Conservation (phyloP, 805 yeast species). For the Saccharomyces kudriavzevii region DNA sequence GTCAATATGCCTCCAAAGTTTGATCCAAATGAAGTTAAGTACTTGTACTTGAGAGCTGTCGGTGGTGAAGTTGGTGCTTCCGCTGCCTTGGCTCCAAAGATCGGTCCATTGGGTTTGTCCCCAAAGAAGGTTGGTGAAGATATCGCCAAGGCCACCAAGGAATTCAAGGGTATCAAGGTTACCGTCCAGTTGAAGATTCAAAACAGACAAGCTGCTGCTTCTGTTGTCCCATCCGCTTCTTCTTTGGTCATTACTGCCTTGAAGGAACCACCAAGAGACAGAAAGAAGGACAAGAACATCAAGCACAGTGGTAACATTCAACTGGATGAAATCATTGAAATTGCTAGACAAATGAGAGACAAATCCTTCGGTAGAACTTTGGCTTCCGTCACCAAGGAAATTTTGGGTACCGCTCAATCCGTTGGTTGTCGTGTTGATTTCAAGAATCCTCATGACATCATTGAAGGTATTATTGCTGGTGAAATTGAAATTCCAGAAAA, state of each 20-base stretch:
- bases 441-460: conserved; percentile 98
- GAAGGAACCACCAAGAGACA: conserved; percentile 99
- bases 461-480: conserved; percentile 97
- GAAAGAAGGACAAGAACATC: conserved; percentile 99
- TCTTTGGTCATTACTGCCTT: conserved; percentile 97
- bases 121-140: conserved; percentile 99
- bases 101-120: conserved; percentile 99
- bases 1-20: conserved; percentile 89
- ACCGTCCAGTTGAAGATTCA: conserved; percentile 97
- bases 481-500: conserved; percentile 64
- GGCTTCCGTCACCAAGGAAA: conserved; percentile 96
- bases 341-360: conserved; percentile 95
- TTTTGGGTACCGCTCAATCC: conserved; percentile 99
- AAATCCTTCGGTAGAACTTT: conserved; percentile 97
- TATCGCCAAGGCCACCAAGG: conserved; percentile 98
- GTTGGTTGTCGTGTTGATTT: conserved; percentile 99
- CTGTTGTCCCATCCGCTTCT: conserved; percentile 99
- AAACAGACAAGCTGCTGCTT: conserved; percentile 99
- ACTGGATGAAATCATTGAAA: conserved; percentile 89
- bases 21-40: conserved; percentile 98
- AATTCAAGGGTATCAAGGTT: conserved; percentile 98
- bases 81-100: conserved; percentile 99
- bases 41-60: conserved; percentile 97
- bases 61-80: conserved; percentile 99
- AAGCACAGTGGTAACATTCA: conserved; percentile 99